These are phyloP conservation scores for Clathrospora elynae DNA, from an alignment of 2,329 filamentous ascomycete genomes.

Conservation along the genomic window DNA sequence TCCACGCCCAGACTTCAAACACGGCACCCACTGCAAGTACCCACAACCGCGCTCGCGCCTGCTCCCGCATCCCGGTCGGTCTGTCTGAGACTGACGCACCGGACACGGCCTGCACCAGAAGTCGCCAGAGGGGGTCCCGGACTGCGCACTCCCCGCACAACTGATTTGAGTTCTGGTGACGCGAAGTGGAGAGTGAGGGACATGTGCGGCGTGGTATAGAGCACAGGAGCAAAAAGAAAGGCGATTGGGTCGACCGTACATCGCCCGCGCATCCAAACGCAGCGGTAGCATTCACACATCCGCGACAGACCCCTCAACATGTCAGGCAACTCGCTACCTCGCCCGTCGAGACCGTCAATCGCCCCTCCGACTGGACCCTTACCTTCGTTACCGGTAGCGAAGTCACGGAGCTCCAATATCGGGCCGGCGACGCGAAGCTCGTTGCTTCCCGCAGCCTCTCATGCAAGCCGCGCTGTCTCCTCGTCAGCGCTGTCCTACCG, in stretches of 20 bases:
- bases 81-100: slow-evolving; percentile 22
- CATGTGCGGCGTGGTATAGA: slow-evolving; percentile 35
- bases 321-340: slow-evolving; percentile 67
- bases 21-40: slow-evolving; percentile 14
- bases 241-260: slow-evolving; percentile 19
- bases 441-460: slow-evolving; percentile 35
- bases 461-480: slow-evolving; percentile 37
- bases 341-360: slow-evolving; percentile 64
- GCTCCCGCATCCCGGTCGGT: slow-evolving; percentile 18
- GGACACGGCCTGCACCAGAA: slow-evolving; percentile 14
- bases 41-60: slow-evolving; percentile 12
- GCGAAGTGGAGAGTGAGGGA: slow-evolving; percentile 22
- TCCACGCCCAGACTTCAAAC: slow-evolving; percentile 5
- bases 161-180: slow-evolving; percentile 7
- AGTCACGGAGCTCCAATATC: slow-evolving; percentile 65
- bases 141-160: slow-evolving; percentile 9
- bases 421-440: slow-evolving; percentile 38
- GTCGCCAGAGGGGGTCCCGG: slow-evolving; percentile 9
- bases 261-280: slow-evolving; percentile 10
- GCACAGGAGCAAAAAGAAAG: slow-evolving; percentile 16
- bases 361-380: slow-evolving; percentile 74
- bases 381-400: slow-evolving; percentile 74
- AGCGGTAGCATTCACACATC: slow-evolving; percentile 10
- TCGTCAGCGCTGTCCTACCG: slow-evolving; percentile 41
- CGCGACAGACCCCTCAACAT: slow-evolving; percentile 27